Evolutionary conservation across 2,329 filamentous ascomycete species (phyloP), one percentile per base, ranked within the genome.

Genomic region (Acrocalymma vagum): DNA sequence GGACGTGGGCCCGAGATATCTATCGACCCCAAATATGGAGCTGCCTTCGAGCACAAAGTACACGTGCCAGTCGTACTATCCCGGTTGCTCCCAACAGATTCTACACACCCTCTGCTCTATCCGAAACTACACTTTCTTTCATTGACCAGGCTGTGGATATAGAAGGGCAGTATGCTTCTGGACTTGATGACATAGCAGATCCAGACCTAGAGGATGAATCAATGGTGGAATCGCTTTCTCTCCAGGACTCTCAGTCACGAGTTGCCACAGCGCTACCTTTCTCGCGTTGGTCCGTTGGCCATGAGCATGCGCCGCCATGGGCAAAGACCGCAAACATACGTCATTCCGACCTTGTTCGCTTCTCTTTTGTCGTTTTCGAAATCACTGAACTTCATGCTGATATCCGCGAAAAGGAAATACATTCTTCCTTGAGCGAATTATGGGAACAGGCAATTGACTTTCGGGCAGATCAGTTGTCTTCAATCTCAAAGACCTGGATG

Each of bases 1-100:
- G 49, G 44, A 30, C 38, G 4, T 56, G 53, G 53, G 53, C 53
- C 3, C n/a, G 53, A 27, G 53, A 56, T 29, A 33, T 53, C 22
- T 49, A 45, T 29, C 48, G 50, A 1, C 46, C 42, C 7, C 24
- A 3, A 29, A 44, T 24, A 37, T 27, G 18, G 24, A 36, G 6
- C 17, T 29, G 20, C 28, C 45, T n/a, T n/a, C n/a, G n/a, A 22
- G 27, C 15, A 32, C 24, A 4, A 20, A 9, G 27, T 29, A 10
- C 9, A 9, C 15, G 29, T 6, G 14, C 9, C 13, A 10, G 9
- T 21, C 29, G 10, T 7, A 23, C 26, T 35, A 13, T 36, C 29
- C 20, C 9, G 27, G 24, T 9, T 9, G 30, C 8, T 36, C 42
- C 16, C 31, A 32, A 20, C 35, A 22, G 37, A 21, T 6, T 36